Conservation (phyloP, 345 rosid genomes). For the Pugionium dolabratum region DNA sequence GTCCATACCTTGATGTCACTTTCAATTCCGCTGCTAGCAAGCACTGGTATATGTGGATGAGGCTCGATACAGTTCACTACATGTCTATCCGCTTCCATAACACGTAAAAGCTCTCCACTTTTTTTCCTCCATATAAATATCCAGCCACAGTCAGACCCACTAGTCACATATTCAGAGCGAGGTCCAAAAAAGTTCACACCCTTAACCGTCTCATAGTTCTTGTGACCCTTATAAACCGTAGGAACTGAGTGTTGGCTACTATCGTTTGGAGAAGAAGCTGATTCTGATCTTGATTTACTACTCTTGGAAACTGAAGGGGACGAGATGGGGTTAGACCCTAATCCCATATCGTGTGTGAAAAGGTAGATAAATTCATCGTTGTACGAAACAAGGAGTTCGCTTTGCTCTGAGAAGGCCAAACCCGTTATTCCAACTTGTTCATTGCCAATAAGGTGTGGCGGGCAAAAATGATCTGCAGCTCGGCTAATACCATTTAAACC, state of each 20-base stretch:
- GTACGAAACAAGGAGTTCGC: conserved; percentile 89
- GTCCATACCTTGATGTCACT: conserved; percentile 87
- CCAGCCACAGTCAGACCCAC: conserved; percentile 97
- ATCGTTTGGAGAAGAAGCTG: conserved; percentile 31
- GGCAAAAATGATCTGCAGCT: conserved; percentile 69
- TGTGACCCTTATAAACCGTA: conserved; percentile 77
- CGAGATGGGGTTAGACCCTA: conserved; percentile 54
- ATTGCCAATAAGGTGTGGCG: conserved; percentile 67
- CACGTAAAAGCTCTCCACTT: conserved; percentile 73
- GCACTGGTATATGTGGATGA: conserved; percentile 71
- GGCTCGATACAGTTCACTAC: conserved; percentile 83
- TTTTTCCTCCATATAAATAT: conserved; percentile 91
- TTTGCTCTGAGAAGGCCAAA: conserved; percentile 82
- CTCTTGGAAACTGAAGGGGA: conserved; percentile 23
- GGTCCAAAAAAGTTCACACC: conserved; percentile 92
- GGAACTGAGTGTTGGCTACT: conserved; percentile 40
- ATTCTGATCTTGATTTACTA: conserved; percentile 41
- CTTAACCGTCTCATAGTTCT: conserved; percentile 71
- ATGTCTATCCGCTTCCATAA: conserved; percentile 73
- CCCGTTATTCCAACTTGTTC: conserved; percentile 72
- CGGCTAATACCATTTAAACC: conserved; percentile 54
- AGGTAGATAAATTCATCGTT: conserved; percentile 76
- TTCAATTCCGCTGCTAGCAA: conserved; percentile 90
- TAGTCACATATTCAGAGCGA: conserved; percentile 78
- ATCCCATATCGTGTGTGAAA: conserved; percentile 71